Conservation (phyloP, 176 grass and related monocot species). For the Carex myosuroides region DNA sequence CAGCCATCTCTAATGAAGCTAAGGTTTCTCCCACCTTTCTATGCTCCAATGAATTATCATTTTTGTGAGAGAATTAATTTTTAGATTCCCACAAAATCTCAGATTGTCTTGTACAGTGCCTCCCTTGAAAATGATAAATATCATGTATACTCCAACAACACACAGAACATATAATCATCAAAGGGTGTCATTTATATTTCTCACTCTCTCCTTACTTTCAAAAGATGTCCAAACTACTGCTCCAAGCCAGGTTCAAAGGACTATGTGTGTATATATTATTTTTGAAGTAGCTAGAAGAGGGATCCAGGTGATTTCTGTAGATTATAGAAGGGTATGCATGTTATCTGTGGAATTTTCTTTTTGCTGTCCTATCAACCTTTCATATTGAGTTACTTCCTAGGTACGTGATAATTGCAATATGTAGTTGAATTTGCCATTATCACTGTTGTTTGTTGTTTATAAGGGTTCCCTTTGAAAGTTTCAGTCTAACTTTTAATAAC, state of each 20-base stretch:
- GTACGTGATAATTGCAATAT: neutral
- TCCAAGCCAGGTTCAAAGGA: neutral
- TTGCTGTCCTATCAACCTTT: neutral
- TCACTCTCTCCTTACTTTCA: neutral
- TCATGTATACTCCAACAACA: neutral
- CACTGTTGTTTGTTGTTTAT: neutral
- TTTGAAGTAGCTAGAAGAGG: neutral
- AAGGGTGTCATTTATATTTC: neutral
- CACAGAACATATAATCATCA: neutral
- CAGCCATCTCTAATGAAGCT: slow-evolving; percentile 83
- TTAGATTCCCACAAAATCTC: neutral
- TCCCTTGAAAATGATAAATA: slow-evolving; percentile 5
- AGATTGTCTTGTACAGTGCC: neutral
- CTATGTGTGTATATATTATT: neutral
- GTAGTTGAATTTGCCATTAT: neutral
- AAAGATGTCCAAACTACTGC: neutral
- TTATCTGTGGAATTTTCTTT: neutral
- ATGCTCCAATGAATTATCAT: neutral
- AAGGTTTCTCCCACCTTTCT: slow-evolving; percentile 41
- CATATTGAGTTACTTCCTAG: neutral
- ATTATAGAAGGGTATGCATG: neutral
- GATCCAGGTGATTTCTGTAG: neutral
- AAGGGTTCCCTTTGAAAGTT: neutral
- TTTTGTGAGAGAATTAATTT: neutral
- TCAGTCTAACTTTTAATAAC: neutral